Evolutionary conservation across 164 flowering plant species (phyloP).

Genomic region (Umbilicus rupestris): DNA sequence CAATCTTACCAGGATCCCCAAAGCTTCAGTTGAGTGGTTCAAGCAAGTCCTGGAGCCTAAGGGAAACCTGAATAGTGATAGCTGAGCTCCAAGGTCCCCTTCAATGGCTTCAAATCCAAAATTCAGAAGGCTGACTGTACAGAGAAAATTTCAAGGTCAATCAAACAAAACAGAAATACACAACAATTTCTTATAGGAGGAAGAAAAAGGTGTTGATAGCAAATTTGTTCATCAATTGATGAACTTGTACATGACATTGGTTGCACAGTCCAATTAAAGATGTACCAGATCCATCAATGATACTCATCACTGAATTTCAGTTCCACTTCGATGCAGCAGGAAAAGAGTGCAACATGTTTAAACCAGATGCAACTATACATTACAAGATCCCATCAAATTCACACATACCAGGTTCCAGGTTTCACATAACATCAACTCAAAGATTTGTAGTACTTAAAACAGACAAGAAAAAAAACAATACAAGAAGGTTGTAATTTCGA

Average conservation of each 20-base stretch:
- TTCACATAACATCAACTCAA: background rate
- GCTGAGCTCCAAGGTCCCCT: background rate
- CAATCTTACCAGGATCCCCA: conserved; percentile 85
- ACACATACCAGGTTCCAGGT: background rate
- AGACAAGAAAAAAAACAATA: background rate
- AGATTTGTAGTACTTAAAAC: background rate
- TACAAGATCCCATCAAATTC: background rate
- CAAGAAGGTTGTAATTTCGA: conserved; percentile 11
- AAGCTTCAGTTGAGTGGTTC: conserved; percentile 69
- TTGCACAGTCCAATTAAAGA: background rate
- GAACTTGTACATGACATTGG: background rate
- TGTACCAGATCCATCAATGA: background rate
- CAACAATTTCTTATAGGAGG: background rate
- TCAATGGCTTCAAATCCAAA: background rate
- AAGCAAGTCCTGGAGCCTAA: conserved; percentile 25
- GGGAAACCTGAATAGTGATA: background rate
- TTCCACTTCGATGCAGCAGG: background rate
- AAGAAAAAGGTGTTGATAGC: background rate
- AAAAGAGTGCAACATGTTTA: background rate
- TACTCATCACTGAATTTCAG: too few species aligned
- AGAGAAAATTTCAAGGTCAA: background rate
- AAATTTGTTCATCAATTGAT: background rate
- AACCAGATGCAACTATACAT: background rate
- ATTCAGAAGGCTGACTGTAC: background rate
- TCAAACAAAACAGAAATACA: background rate